Conservation (phyloP, 169 alveolate species). For the Babesia divergens region DNA sequence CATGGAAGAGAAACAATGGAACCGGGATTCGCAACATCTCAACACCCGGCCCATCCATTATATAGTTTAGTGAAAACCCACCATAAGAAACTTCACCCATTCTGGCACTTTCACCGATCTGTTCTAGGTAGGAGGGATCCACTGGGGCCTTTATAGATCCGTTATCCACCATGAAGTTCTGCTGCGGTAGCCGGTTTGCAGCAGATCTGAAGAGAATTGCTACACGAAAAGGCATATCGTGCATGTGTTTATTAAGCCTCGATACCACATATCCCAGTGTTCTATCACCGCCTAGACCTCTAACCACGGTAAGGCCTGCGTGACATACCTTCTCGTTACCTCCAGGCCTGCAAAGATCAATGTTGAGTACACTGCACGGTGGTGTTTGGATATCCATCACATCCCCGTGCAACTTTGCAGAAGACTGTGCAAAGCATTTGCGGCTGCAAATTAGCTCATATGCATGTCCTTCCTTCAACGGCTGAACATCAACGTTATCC, state of each 20-base stretch:
- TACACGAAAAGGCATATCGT: conserved; percentile 3
- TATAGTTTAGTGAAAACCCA: not conserved
- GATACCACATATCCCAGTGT: conserved; percentile 20
- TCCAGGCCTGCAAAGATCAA: conserved; percentile 10
- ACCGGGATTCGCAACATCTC: not conserved
- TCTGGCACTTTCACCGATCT: conserved; percentile 12
- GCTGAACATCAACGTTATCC: conserved; percentile 20
- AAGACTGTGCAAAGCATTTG: not conserved
- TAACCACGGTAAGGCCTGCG: conserved; percentile 9
- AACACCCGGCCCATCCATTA: conserved; percentile 32
- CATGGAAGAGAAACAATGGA: too few relatives aligned
- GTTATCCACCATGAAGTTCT: conserved; percentile 20
- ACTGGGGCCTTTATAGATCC: conserved; percentile 27
- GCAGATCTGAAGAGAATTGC: conserved; percentile 21
- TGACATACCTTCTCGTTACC: conserved; percentile 15
- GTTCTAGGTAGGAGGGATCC: conserved; percentile 10
- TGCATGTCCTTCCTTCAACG: conserved; percentile 19
- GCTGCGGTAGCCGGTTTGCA: conserved; percentile 27
- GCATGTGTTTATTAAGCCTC: not conserved
- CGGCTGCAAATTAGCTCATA: conserved; percentile 21
- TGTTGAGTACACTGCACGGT: conserved; percentile 28
- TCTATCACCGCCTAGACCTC: not conserved
- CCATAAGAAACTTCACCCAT: conserved; percentile 46
- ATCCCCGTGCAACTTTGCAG: not conserved
- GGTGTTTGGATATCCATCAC: not conserved